Evolutionary conservation across 2,329 filamentous ascomycete species (phyloP).

Genomic region (Fusarium keratoplasticum): DNA sequence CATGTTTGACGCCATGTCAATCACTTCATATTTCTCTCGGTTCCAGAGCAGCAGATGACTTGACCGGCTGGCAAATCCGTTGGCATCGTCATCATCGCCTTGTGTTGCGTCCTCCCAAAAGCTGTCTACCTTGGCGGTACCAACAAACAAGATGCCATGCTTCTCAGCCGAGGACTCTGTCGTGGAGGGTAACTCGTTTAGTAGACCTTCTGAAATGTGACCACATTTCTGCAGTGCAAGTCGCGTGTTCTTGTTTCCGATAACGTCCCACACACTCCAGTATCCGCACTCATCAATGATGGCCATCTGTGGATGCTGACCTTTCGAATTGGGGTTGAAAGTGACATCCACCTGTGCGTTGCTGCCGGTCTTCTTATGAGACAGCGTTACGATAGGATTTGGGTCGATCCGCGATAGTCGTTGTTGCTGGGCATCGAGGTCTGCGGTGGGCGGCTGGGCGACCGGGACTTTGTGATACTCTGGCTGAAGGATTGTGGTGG

Average conservation of each 20-base stretch:
- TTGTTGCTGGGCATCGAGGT: slow-evolving; percentile 37
- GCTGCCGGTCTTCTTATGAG: slow-evolving; percentile 63
- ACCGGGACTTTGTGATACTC: slow-evolving; percentile 57
- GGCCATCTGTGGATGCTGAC: slow-evolving; percentile 70
- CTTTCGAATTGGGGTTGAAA: slow-evolving; percentile 66
- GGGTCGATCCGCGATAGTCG: slow-evolving; percentile 64
- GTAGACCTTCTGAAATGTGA: slow-evolving; percentile 55
- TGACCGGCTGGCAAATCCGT: slow-evolving; percentile 21
- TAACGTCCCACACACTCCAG: slow-evolving; percentile 77
- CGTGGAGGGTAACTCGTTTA: slow-evolving; percentile 48
- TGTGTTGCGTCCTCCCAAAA: slow-evolving; percentile 33
- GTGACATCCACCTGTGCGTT: slow-evolving; percentile 70
- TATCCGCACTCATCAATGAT: slow-evolving; percentile 73
- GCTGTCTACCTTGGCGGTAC: slow-evolving; percentile 39
- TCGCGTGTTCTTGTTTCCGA: slow-evolving; percentile 51
- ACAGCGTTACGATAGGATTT: slow-evolving; percentile 66
- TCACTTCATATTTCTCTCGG: slow-evolving; percentile 47
- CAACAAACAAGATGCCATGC: slow-evolving; percentile 59
- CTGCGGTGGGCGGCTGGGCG: slow-evolving; percentile 27
- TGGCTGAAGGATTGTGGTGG: slow-evolving; percentile 64
- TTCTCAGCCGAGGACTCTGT: slow-evolving; percentile 48
- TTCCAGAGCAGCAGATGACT: slow-evolving; percentile 53
- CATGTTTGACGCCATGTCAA: slow-evolving; percentile 51
- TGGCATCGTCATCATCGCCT: slow-evolving; percentile 13
- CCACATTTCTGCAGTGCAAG: slow-evolving; percentile 54